These are phyloP conservation scores for Globisporangium sylvaticum DNA, from an alignment of 352 stramenopile species.

Conservation along the genomic window DNA sequence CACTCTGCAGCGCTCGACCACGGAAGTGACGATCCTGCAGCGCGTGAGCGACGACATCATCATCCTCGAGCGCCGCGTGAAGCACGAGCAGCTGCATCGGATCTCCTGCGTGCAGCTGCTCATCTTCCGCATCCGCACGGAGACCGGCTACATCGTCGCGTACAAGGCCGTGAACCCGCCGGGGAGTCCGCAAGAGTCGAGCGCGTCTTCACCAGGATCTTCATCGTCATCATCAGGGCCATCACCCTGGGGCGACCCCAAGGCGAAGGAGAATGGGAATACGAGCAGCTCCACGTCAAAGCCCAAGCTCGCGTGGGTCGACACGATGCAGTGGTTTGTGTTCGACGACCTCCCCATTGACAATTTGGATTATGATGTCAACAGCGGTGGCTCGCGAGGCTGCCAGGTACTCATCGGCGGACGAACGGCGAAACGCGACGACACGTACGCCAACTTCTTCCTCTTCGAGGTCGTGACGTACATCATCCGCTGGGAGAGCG, in stretches of 20 bases:
- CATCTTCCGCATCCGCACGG: conserved; percentile 14
- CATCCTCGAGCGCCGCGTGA: conserved; percentile 10
- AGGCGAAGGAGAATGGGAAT: neutral
- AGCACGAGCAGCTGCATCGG: conserved; percentile 5
- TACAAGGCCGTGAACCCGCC: conserved; percentile 14
- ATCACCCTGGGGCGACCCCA: neutral
- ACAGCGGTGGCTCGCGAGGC: neutral
- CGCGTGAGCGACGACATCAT: conserved; percentile 15
- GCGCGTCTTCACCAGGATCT: neutral
- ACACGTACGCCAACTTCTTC: conserved; percentile 36
- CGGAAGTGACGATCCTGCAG: conserved; percentile 13
- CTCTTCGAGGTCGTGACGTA: conserved; percentile 50
- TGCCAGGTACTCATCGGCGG: conserved; percentile 21
- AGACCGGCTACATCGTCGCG: conserved; percentile 13
- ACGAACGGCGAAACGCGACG: conserved; percentile 36
- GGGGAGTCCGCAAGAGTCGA: conserved; percentile 11
- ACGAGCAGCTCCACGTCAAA: neutral
- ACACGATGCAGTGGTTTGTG: conserved; percentile 46
- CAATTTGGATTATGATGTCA: neutral
- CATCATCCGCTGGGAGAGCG: conserved; percentile 45
- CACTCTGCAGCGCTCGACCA: conserved; percentile 11
- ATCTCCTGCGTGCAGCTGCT: conserved; percentile 10
- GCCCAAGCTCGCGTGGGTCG: conserved; percentile 38
- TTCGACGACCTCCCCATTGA: conserved; percentile 10
- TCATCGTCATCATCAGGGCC: neutral